A percentile compares a stretch with the other conserved stretches of the same genome.
Evolutionary conservation across 2,329 filamentous ascomycete genomes (phyloP).

Genomic region (Ophiocordyceps camponoti-leonardi): DNA sequence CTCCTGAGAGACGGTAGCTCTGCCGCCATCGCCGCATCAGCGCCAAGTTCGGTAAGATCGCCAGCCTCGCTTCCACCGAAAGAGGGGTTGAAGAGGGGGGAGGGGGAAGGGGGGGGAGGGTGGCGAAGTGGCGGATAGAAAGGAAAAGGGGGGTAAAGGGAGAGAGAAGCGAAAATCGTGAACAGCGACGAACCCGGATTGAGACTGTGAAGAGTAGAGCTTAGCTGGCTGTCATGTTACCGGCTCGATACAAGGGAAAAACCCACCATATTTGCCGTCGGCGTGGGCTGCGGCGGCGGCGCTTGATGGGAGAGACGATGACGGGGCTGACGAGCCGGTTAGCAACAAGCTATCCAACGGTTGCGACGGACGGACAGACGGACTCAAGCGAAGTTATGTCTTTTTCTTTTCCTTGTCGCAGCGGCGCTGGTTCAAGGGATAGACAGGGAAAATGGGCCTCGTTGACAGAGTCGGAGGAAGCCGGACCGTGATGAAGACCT

Average conservation of each 20-base stretch:
- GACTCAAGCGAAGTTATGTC: too few species aligned
- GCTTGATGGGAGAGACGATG: constrained; percentile 9
- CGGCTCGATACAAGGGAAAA: constrained; percentile 3
- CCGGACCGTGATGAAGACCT: constrained; percentile 6
- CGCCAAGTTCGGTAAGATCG: constrained; percentile 5
- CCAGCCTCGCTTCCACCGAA: not conserved
- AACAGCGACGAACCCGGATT: constrained; percentile 38
- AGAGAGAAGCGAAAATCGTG: not conserved
- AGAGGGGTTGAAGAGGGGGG: not conserved
- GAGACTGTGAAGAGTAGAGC: constrained; percentile 32
- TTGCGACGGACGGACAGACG: too few species aligned
- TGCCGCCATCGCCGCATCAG: constrained; percentile 19
- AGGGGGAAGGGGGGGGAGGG: too few species aligned
- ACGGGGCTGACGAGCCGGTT: constrained; percentile 8
- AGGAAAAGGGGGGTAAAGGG: not conserved
- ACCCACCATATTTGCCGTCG: constrained; percentile 24
- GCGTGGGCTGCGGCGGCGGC: constrained; percentile 9
- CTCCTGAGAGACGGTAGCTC: constrained; percentile 55
- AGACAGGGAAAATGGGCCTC: not conserved
- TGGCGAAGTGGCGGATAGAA: not conserved
- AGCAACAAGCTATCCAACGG: constrained; percentile 4
- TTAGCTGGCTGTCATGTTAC: not conserved
- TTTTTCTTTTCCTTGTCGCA: too few species aligned
- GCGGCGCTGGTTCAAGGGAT: not conserved
- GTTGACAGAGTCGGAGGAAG: constrained; percentile 5